Evolutionary conservation across 129 eudicot genomes (phyloP).

Genomic region (Solidago caesia): DNA sequence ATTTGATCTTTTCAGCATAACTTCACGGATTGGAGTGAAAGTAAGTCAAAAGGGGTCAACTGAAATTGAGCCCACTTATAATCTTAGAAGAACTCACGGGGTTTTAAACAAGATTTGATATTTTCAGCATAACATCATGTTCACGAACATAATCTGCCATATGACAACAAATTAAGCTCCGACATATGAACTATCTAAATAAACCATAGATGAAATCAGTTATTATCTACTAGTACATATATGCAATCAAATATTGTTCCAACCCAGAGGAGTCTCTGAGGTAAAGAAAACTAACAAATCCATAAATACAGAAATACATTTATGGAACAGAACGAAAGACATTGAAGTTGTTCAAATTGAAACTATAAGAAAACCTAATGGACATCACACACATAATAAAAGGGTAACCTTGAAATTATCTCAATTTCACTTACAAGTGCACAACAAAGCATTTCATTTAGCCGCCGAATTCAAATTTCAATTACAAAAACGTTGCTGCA

Average conservation of each 20-base stretch:
- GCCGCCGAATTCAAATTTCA: too few species aligned
- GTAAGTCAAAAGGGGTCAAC: background rate
- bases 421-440: background rate
- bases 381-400: background rate
- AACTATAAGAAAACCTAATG: background rate
- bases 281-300: background rate
- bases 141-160: background rate
- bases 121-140: background rate
- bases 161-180: background rate
- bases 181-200: too few species aligned
- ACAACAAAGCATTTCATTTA: background rate
- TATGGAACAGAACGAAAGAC: background rate
- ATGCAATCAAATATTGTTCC: background rate
- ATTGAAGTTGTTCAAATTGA: background rate
- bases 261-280: too few species aligned
- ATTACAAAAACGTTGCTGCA: background rate
- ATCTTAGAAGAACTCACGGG: background rate
- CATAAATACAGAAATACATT: background rate
- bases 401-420: background rate
- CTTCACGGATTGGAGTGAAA: conserved; percentile 9
- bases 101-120: background rate
- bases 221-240: background rate
- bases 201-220: background rate
- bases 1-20: conserved; percentile 60
- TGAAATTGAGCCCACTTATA: background rate